These are phyloP conservation scores for Acidomyces sp. DNA, from an alignment of 495 filamentous ascomycete species.

Conservation along the genomic window DNA sequence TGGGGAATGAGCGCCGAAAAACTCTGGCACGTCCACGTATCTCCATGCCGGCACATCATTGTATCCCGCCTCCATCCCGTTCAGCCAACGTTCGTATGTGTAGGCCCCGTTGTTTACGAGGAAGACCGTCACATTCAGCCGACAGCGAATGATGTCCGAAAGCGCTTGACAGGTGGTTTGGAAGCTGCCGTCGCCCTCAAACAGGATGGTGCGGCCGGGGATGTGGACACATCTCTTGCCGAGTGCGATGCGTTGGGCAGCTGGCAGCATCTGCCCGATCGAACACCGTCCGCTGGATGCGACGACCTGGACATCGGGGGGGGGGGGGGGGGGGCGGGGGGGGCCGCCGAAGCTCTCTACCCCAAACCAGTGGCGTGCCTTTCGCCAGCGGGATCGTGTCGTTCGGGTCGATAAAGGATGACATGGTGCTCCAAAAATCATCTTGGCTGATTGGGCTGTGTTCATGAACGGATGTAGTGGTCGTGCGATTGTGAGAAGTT, in stretches of 20 bases:
- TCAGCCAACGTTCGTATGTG: conserved; percentile 39
- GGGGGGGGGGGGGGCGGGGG: conserved; percentile 14
- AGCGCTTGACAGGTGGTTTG: conserved; percentile 79
- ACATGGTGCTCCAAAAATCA: conserved; percentile 18
- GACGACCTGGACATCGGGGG: conserved; percentile 21
- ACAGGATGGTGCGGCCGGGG: conserved; percentile 45
- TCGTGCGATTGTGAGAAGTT: conserved; percentile 4
- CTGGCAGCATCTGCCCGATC: conserved; percentile 37
- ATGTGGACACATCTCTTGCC: conserved; percentile 21
- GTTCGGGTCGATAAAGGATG: conserved; percentile 17
- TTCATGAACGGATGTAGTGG: too few species aligned
- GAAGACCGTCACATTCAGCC: conserved; percentile 60
- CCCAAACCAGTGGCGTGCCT: conserved; percentile 18
- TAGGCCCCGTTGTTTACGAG: conserved; percentile 13
- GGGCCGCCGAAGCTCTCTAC: too few species aligned
- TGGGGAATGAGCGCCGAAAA: conserved; percentile 32
- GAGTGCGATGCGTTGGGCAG: conserved; percentile 36
- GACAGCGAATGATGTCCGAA: conserved; percentile 69
- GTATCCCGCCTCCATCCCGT: conserved; percentile 59
- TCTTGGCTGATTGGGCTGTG: conserved; percentile 16
- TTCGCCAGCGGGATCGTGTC: conserved; percentile 21
- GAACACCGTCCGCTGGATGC: conserved; percentile 33
- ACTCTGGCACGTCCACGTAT: conserved; percentile 34
- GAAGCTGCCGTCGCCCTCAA: conserved; percentile 78
- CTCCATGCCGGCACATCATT: conserved; percentile 72